Conservation (phyloP, 2,329 filamentous ascomycete genomes). For the Penicillium hordei region DNA sequence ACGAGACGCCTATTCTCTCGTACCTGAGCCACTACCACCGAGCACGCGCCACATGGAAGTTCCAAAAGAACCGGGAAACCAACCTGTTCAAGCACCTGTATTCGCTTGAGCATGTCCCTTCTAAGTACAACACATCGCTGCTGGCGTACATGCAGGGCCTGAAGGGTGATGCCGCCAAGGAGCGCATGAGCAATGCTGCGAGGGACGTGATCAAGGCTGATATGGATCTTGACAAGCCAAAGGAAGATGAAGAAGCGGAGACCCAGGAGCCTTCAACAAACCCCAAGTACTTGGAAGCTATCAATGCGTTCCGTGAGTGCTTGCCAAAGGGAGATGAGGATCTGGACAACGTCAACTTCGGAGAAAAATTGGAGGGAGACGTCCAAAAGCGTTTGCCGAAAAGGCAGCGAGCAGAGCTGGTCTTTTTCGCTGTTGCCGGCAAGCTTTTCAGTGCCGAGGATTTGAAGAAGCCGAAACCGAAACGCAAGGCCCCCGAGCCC, state of each 20-base stretch:
- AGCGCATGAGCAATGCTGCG: constrained; percentile 64
- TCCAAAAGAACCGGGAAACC: constrained; percentile 91
- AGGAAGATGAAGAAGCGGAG: constrained; percentile 20
- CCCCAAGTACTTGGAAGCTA: constrained; percentile 50
- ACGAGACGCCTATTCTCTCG: constrained; percentile 60
- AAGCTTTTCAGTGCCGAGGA: constrained; percentile 31
- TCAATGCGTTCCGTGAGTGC: constrained; percentile 48
- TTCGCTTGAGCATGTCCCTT: constrained; percentile 68
- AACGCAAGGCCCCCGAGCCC: constrained; percentile 20
- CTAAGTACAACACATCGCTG: constrained; percentile 67
- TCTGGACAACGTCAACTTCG: constrained; percentile 21
- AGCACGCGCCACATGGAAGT: constrained; percentile 77
- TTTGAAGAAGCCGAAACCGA: constrained; percentile 26
- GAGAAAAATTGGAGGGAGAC: constrained; percentile 28
- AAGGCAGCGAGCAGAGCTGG: constrained; percentile 41
- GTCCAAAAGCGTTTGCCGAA: constrained; percentile 32
- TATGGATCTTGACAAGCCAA: constrained; percentile 41
- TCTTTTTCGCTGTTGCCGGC: constrained; percentile 36
- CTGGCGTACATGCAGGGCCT: constrained; percentile 77
- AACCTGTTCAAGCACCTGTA: constrained; percentile 81
- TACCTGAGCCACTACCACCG: constrained; percentile 77
- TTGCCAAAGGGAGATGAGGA: constrained; percentile 30
- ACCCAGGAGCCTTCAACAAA: constrained; percentile 10
- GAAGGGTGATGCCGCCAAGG: constrained; percentile 69
- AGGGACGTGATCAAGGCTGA: constrained; percentile 54